These are phyloP conservation scores for Venturia oleaginea DNA, from an alignment of 2,329 filamentous ascomycete species.

Conservation along the genomic window DNA sequence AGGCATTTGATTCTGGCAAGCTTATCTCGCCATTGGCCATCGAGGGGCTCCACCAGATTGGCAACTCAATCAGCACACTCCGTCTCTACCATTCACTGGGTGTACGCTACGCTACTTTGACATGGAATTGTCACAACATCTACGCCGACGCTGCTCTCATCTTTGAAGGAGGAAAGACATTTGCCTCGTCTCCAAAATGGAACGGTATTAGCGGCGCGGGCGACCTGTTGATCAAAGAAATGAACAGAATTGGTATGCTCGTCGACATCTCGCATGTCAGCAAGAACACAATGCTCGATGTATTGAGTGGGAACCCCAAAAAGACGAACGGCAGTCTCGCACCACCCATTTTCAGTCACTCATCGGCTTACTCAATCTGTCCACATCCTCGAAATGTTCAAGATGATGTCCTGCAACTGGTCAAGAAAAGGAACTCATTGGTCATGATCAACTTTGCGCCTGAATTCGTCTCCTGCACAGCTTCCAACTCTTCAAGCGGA, in stretches of 20 bases:
- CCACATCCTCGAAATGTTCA: constrained; percentile 87
- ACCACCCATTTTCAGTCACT: constrained; percentile 84
- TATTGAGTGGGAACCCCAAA: constrained; percentile 43
- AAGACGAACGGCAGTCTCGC: constrained; percentile 65
- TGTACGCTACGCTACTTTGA: constrained; percentile 79
- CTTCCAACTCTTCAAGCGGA: constrained; percentile 49
- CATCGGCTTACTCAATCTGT: constrained; percentile 69
- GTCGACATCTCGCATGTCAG: constrained; percentile 77
- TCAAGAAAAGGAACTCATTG: constrained; percentile 62
- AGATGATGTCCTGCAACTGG: constrained; percentile 68
- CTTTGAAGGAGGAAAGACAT: constrained; percentile 32
- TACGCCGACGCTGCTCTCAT: constrained; percentile 79
- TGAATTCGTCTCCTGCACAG: constrained; percentile 69
- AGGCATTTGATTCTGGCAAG: constrained; percentile 38
- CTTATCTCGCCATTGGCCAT: constrained; percentile 73
- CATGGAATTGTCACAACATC: constrained; percentile 86
- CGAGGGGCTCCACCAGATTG: constrained; percentile 89
- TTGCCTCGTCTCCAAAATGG: constrained; percentile 49
- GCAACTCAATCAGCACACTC: constrained; percentile 69
- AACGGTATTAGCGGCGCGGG: constrained; percentile 58
- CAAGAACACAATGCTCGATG: constrained; percentile 75
- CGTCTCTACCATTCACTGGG: constrained; percentile 69
- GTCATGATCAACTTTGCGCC: constrained; percentile 90
- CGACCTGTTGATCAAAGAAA: constrained; percentile 68
- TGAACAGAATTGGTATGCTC: constrained; percentile 94